phyloP scores from a whole-genome alignment of 2,329 filamentous ascomycete species.

The Pseudocercospora vitis region DNA sequence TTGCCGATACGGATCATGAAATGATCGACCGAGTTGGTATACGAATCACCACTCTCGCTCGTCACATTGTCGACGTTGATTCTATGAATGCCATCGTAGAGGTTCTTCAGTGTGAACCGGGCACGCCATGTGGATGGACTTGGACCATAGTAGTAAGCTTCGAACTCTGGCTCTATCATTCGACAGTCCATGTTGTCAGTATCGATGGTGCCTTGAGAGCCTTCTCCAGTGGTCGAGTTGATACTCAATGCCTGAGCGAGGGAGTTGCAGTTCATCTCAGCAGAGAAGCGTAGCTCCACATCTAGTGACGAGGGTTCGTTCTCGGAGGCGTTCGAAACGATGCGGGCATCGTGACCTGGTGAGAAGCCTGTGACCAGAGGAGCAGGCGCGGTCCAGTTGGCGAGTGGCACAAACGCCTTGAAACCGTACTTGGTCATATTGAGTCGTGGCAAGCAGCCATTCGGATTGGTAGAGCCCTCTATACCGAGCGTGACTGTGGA shows the following conservation, averaged over 20 bases:
- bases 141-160: slow-evolving; percentile 49
- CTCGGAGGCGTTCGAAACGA: slow-evolving; percentile 50
- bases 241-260: slow-evolving; percentile 54
- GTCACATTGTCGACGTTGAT: slow-evolving; percentile 58
- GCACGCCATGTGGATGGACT: slow-evolving; percentile 57
- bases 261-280: slow-evolving; percentile 60
- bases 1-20: slow-evolving; percentile 63
- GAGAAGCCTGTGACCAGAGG: slow-evolving; percentile 61
- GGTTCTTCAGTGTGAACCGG: slow-evolving; percentile 54
- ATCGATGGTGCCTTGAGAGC: slow-evolving; percentile 48
- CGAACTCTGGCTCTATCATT: slow-evolving; percentile 40
- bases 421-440: slow-evolving; percentile 59
- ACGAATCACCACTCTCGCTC: slow-evolving; percentile 42
- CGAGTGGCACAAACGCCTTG: slow-evolving; percentile 59
- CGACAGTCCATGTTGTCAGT: slow-evolving; percentile 48
- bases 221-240: slow-evolving; percentile 54
- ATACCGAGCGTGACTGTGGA: slow-evolving; percentile 51
- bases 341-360: slow-evolving; percentile 61
- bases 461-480: slow-evolving; percentile 48
- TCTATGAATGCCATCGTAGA: slow-evolving; percentile 62
- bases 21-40: slow-evolving; percentile 57
- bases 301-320: slow-evolving; percentile 42
- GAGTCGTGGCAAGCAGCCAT: slow-evolving; percentile 58
- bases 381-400: slow-evolving; percentile 51
- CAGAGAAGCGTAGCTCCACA: slow-evolving; percentile 60